Base-by-base conservation (phyloP, 2,329 filamentous ascomycete species). In the Cordyceps sp. region DNA sequence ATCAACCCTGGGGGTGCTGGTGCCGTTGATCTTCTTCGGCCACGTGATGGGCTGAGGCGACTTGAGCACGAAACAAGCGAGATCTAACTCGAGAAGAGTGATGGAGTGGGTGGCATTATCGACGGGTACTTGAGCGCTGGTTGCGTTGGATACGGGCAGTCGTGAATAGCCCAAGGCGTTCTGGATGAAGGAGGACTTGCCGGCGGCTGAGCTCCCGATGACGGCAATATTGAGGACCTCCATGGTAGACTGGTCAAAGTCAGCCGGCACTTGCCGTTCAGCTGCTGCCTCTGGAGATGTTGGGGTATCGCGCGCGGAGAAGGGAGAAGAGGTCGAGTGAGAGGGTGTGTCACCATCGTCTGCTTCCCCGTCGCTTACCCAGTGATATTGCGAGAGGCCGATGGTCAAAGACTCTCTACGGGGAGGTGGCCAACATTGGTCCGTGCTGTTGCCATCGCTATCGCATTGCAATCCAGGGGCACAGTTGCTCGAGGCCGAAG, bases 1-100 rank as follows among this genome's bases (percentile, higher is more conserved):
- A 46, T 96, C 82, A 46, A 93, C 69, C 26, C 66, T 69, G 31
- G 84, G 82, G 37, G 82, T 65, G 38, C 76, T 69, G 39, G 75
- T 65, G 37, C 82, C 80, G 47, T 78, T 68, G 42, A 76, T 68
- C 46, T 76, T 69, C 43, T 71, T 73, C 10, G 73, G 73, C 73
- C 73, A 78, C 49, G 71, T 64, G 37, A 78, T 70, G 34, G 67
- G 65, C 37, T 67, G 63, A 34, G 44, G 39, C 17, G 68, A 63
- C 39, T 64, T 62, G 38, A 77, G 58, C 45, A 77, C 70, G 45
- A 78, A 74, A 40, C 64, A 67, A 44, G 76, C 71, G 38, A 76
- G 61, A 43, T 78, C 71, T 43, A 79, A 58, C 54, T 80, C 75
- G 44, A 78, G 62, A 21, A 79, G 54, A 26, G 65, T 73, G 34